Percentiles rank a stretch among this genome's conserved stretches.
Conservation (phyloP, 345 rosid species). For the Eucalyptus erythrocorys region DNA sequence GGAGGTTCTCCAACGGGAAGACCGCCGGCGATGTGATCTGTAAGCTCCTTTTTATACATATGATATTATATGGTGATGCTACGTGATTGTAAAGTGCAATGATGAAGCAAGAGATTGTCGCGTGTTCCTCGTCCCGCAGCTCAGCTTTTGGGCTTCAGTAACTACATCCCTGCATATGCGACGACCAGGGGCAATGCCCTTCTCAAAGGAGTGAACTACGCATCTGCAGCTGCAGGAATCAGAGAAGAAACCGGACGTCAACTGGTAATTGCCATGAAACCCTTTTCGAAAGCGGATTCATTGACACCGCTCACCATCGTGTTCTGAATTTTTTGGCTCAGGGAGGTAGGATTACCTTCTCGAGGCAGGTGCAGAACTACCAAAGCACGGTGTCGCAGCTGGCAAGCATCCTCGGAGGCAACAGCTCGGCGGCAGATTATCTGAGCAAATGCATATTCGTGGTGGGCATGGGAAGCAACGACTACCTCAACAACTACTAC, state of each 20-base stretch:
- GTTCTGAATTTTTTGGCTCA: background rate
- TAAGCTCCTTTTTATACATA: background rate
- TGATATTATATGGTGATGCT: background rate
- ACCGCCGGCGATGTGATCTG: constrained; percentile 24
- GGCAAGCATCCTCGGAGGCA: constrained; percentile 50
- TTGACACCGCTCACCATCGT: background rate
- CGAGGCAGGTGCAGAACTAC: constrained; percentile 70
- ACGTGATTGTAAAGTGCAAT: background rate
- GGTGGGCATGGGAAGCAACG: constrained; percentile 83
- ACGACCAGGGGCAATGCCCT: constrained; percentile 37
- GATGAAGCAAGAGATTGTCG: background rate
- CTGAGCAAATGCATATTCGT: constrained; percentile 59
- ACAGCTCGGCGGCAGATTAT: constrained; percentile 33
- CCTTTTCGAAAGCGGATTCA: background rate
- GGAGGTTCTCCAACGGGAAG: constrained; percentile 27
- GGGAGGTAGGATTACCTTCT: constrained; percentile 71
- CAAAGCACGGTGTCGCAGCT: constrained; percentile 43
- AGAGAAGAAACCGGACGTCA: constrained; percentile 78
- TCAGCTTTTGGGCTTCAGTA: constrained; percentile 44
- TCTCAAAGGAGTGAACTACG: constrained; percentile 64
- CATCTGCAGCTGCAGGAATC: constrained; percentile 89
- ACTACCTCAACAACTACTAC: constrained; percentile 91
- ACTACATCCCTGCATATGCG: constrained; percentile 42
- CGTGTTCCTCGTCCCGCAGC: constrained; percentile 12
- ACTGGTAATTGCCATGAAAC: constrained; percentile 21